Percentiles rank a stretch among this genome's conserved stretches.
These are phyloP conservation scores for Bipolaris gigantea DNA, from an alignment of 2,329 filamentous ascomycete species.

Conservation along the genomic window DNA sequence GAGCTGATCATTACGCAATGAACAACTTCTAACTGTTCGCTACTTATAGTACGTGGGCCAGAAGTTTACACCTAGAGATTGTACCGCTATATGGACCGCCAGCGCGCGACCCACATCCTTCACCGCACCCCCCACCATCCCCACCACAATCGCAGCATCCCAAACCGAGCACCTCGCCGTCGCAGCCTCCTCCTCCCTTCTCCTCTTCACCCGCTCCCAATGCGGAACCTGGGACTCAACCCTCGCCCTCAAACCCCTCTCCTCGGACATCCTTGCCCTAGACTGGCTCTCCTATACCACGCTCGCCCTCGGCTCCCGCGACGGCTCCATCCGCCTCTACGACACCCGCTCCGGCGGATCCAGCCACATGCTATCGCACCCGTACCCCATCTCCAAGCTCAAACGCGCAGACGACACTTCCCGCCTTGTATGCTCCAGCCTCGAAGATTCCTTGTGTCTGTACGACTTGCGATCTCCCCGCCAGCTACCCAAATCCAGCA, in stretches of 20 bases:
- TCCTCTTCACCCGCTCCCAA: constrained; percentile 26
- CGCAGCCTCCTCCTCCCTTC: constrained; percentile 32
- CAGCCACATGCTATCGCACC: constrained; percentile 31
- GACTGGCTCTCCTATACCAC: constrained; percentile 39
- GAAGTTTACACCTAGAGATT: constrained; percentile 30
- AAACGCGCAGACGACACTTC: constrained; percentile 32
- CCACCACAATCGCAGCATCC: constrained; percentile 22
- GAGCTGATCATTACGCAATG: not conserved
- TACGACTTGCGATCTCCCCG: constrained; percentile 38
- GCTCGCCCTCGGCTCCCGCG: constrained; percentile 37
- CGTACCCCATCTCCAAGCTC: constrained; percentile 26
- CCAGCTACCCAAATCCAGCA: not conserved
- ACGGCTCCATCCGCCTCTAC: constrained; percentile 39
- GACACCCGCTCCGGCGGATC: constrained; percentile 34
- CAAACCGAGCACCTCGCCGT: constrained; percentile 37
- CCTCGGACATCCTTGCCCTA: constrained; percentile 37
- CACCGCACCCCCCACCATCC: constrained; percentile 9
- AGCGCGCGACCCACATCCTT: constrained; percentile 26
- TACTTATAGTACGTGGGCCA: constrained; percentile 25
- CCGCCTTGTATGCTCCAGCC: constrained; percentile 31
- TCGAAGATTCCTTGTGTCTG: constrained; percentile 31
- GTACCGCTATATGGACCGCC: constrained; percentile 33
- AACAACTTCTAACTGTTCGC: not conserved
- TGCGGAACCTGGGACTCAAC: constrained; percentile 26
- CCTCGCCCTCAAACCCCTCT: constrained; percentile 7